Base-by-base conservation (phyloP, 202 grass and related monocot species). In the Eragrostis tef region DNA sequence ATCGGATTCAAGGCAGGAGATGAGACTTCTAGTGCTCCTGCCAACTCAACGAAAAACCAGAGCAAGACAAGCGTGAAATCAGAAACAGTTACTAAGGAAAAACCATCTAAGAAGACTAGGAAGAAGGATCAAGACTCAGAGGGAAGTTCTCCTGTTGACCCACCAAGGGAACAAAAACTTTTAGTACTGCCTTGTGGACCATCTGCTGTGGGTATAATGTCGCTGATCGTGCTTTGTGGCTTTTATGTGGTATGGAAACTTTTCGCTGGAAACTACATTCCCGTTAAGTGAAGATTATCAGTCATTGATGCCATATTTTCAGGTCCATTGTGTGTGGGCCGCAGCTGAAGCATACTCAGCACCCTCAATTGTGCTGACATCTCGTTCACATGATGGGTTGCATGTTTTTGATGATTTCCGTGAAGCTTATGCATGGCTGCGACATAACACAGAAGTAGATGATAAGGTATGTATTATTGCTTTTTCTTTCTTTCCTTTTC, bases 381-480 rank as follows among this genome's bases (percentile, higher is more conserved):
- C 92, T 87, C 90, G 87, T 70, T 88, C 96, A 61, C 88, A 21
- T 2, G 96, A 99, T 52, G 96, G 96, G 22, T 79, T 95, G 49
- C 90, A 99, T 88, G 93, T 95, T 70, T 98, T 99, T 88, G 96
- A 99, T 88, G 96, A 99, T 88, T 98, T 99, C 61, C 96, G 96
- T 83, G 96, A 99, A 91, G 96, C 96, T 75, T 99, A 99, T 88
- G 92, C 92, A 69, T 99, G 96, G 96, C 85, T 99, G 66, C 82
- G 89, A 71, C 96, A 99, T 93, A 99, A 99, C 74, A 99, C 96
- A 71, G 87, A 99, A 74, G 96, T 91, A 47, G 96, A 99, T 85
- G 96, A 99, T 78, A 99, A 99, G 92, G 96, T 95, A 84, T 77
- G 11, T 39, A 39, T 56, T 68, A 67, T 82, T 67, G 47, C 7